phyloP scores from a whole-genome alignment of 495 filamentous ascomycete genomes.

The Amphirosellinia nigrospora region DNA sequence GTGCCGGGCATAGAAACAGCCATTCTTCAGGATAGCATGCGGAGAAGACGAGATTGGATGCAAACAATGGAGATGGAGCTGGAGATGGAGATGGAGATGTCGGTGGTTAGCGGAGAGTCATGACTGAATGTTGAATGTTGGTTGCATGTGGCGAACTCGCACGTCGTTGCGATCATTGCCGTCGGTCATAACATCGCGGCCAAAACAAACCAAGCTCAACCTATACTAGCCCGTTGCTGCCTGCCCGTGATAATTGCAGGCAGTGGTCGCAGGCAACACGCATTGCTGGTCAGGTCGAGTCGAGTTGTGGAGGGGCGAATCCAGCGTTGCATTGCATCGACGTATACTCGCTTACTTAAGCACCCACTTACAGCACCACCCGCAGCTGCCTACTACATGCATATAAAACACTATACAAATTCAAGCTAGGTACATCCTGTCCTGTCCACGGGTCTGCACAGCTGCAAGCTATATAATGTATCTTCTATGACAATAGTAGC shows the following conservation, averaged over 20 bases:
- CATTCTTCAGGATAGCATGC: neutral
- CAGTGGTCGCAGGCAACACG: neutral
- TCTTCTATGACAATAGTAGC: too few relatives aligned
- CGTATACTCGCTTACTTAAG: neutral
- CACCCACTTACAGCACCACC: neutral
- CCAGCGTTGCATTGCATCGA: neutral
- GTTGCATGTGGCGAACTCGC: slow-evolving; percentile 10
- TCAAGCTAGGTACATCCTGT: neutral
- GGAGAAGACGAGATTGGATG: neutral
- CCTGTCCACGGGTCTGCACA: neutral
- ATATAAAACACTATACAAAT: neutral
- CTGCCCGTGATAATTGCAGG: slow-evolving; percentile 3
- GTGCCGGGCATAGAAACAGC: neutral
- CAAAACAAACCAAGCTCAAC: neutral
- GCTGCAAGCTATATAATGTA: too few relatives aligned
- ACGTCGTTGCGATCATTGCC: neutral
- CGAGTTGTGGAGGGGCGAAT: neutral
- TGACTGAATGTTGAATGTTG: too few relatives aligned
- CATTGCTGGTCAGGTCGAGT: neutral
- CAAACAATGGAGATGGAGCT: too few relatives aligned
- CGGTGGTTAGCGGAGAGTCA: slow-evolving; percentile 8
- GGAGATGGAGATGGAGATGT: too few relatives aligned
- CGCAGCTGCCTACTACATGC: neutral
- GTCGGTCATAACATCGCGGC: neutral
- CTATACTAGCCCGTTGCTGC: slow-evolving; percentile 10